These are phyloP conservation scores for Acacia confusa DNA, from an alignment of 306 rosid genomes.

Conservation along the genomic window DNA sequence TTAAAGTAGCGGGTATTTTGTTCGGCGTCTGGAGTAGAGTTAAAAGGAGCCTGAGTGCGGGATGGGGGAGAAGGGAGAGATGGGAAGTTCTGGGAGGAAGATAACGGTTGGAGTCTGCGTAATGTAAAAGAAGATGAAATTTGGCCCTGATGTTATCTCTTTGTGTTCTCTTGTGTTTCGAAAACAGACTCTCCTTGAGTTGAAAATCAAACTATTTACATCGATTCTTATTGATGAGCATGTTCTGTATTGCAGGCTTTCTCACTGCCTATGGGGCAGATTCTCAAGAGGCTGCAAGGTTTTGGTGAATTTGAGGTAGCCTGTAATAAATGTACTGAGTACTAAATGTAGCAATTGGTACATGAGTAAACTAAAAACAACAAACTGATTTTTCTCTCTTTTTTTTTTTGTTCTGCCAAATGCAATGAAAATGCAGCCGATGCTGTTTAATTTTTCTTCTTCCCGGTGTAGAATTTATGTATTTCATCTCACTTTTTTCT, in stretches of 20 bases:
- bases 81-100: no score
- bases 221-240: constrained; percentile 18
- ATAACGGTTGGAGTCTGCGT: no score
- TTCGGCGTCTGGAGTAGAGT: no score
- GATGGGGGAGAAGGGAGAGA: no score
- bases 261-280: constrained; percentile 89
- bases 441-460: background rate
- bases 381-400: background rate
- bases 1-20: no score
- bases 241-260: constrained; percentile 55
- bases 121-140: constrained; percentile 99
- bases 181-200: constrained; percentile 17
- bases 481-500: background rate
- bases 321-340: constrained; percentile 11
- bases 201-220: constrained; percentile 18
- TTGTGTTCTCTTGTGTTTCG: constrained; percentile 26
- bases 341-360: constrained; percentile 21
- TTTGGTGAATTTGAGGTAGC: constrained; percentile 90
- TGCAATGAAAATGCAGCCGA: no score
- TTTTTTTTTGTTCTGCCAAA: background rate
- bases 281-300: no score
- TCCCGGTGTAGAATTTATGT: background rate
- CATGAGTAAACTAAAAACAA: background rate
- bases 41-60: no score
- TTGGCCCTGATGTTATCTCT: constrained; percentile 67